Percentiles rank a stretch among this genome's conserved stretches.
Evolutionary conservation across 129 eudicot genomes (phyloP).

Genomic region (Cynara cardunculus): DNA sequence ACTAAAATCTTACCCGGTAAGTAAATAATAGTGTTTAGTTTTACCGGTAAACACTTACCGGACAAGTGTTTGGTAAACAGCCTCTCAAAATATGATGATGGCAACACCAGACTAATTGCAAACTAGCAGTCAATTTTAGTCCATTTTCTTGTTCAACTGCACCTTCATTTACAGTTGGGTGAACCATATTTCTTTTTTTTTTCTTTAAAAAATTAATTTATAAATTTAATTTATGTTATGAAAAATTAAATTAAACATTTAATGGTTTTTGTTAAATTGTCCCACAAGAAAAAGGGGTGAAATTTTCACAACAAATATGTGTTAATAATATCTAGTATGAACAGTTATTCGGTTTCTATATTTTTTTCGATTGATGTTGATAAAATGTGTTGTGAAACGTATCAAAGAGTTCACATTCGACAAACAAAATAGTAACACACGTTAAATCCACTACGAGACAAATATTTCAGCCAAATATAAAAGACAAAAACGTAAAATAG

Average conservation of each 20-base stretch:
- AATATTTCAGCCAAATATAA: neutral
- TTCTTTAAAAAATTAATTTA: neutral
- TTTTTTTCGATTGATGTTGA: neutral
- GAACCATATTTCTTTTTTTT: slow-evolving; percentile 6
- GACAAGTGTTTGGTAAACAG: too few relatives aligned
- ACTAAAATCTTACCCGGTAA: too few relatives aligned
- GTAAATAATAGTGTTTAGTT: too few relatives aligned
- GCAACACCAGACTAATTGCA: neutral
- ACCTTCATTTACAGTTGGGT: slow-evolving; percentile 33
- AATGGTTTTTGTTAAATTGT: too few relatives aligned
- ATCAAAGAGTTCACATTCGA: slow-evolving; percentile 16
- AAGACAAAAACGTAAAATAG: neutral
- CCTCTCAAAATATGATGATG: slow-evolving; percentile 12
- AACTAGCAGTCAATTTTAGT: slow-evolving; percentile 28
- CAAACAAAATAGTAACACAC: neutral
- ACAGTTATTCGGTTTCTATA: neutral
- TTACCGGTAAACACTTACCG: too few relatives aligned
- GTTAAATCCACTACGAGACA: neutral
- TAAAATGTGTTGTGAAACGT: neutral
- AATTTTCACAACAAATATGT: neutral
- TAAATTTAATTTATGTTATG: neutral
- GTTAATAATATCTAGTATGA: neutral
- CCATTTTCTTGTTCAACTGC: slow-evolving; percentile 39
- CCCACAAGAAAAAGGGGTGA: neutral
- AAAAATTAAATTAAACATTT: neutral